Evolutionary conservation across 805 yeast species (phyloP), one percentile per base, ranked within the genome.

Genomic region (Ogataea corticis): DNA sequence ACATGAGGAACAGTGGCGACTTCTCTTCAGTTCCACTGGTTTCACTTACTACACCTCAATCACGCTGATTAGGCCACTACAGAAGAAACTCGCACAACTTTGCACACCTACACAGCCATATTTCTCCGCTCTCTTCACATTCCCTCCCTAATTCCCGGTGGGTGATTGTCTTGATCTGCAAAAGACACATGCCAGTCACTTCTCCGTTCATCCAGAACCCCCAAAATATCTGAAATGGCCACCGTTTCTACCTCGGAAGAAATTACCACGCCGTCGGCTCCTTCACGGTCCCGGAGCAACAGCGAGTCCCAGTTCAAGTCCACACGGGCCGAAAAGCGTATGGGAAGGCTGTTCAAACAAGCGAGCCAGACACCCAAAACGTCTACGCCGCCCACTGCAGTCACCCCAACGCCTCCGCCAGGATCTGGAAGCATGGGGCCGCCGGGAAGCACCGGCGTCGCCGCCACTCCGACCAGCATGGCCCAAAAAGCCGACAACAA

Each of bases 311-410:
- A 57, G 45, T 52, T 56, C 42, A 58, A 54, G 42, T 56, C 63
- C 7, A 48, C 66, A 1, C 37, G 66, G 29, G 69, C 69, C 3
- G 69, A 65, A 34, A 65, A 64, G 38, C 50, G 69, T 23, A 63
- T 61, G 66, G 69, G 68, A 0, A 49, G 69, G 16, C 44, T 65
- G 13, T 65, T 65, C 45, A 61, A 64, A 41, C 65, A 55, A 32
- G 45, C 59, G 1, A 27, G 51, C 2, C 37, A 49, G 14, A 16
- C 57, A 2, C 29, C 52, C 1, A 14, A 46, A 14, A 35, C 46
- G 14, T 17, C 52, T 12, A 28, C 50, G 12, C 30, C 57, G 12
- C 27, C 57, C 6, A 41, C 36, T 12, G 11, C 43, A 28, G n/a
- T 17, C 33, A 12, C 44, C 4, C 17, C 42, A 7, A 10, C 44